Percentiles rank a stretch among this genome's conserved stretches.
Conservation (phyloP, 306 rosid genomes). For the Begonia masoniana region DNA sequence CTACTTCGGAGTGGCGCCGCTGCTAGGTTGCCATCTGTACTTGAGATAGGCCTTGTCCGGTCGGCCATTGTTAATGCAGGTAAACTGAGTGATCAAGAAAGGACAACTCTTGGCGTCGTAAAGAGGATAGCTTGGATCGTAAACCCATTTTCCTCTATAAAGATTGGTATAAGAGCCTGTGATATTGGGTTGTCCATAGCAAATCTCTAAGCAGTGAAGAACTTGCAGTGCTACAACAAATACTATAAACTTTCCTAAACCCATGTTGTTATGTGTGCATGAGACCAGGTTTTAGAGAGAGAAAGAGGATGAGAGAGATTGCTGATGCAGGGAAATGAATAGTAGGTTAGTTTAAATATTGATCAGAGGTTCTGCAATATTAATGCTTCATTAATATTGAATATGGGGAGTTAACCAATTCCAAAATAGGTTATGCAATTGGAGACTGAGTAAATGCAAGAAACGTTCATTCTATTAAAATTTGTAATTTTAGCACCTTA, state of each 20-base stretch:
- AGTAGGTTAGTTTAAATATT: no score
- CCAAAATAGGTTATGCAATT: no score
- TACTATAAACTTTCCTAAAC: not conserved
- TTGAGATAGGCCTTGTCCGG: constrained; percentile 22
- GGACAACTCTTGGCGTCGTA: constrained; percentile 14
- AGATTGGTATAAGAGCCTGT: constrained; percentile 8
- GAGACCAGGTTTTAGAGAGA: no score
- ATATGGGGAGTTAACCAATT: no score
- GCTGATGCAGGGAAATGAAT: no score
- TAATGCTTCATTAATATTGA: no score
- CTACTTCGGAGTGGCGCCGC: constrained; percentile 26
- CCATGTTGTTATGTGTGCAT: not conserved
- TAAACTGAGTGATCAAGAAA: constrained; percentile 17
- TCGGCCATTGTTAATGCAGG: constrained; percentile 35
- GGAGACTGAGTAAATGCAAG: no score
- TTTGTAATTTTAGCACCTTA: no score
- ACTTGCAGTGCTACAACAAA: not conserved
- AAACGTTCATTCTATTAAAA: no score
- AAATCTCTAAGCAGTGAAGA: not conserved
- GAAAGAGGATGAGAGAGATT: no score
- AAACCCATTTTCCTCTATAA: constrained; percentile 28
- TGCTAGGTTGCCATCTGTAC: constrained; percentile 30
- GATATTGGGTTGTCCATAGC: not conserved
- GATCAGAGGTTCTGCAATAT: no score
- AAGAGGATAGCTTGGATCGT: constrained; percentile 16